Conservation (phyloP, 2,329 filamentous ascomycete species). For the Sphaerostilbella broomeana region DNA sequence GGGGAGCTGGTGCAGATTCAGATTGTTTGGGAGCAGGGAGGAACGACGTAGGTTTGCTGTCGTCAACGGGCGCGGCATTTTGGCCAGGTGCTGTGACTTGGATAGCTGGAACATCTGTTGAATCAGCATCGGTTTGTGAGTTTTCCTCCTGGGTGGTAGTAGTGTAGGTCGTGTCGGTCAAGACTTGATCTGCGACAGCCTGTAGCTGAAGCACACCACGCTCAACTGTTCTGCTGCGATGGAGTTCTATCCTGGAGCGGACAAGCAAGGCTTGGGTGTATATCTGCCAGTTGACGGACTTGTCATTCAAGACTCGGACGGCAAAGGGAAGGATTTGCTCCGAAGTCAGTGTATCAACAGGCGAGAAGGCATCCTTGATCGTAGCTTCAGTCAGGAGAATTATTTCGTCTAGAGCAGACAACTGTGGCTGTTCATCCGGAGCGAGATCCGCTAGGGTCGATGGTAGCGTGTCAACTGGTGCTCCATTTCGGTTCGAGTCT, state of each 20-base stretch:
- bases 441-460: conserved; percentile 56
- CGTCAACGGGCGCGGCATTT: conserved; percentile 16
- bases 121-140: conserved; percentile 18
- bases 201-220: conserved; percentile 87
- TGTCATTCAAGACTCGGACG: conserved; percentile 76
- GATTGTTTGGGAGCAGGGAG: conserved; percentile 66
- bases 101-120: conserved; percentile 38
- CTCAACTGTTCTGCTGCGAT: conserved; percentile 80
- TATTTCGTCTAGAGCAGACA: conserved; percentile 80
- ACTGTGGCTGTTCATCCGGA: conserved; percentile 73
- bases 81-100: conserved; percentile 35
- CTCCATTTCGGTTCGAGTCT: conserved; percentile 34
- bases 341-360: conserved; percentile 76
- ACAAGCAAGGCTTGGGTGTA: conserved; percentile 92
- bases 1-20: conserved; percentile 70
- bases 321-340: conserved; percentile 93
- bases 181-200: conserved; percentile 88
- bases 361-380: conserved; percentile 80
- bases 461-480: conserved; percentile 44
- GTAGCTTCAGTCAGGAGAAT: conserved; percentile 83
- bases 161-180: conserved; percentile 64
- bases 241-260: conserved; percentile 81
- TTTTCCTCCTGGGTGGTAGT: conserved; percentile 24
- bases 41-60: conserved; percentile 62
- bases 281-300: conserved; percentile 94